Base-by-base conservation (phyloP, 345 rosid species). In the Chamaenerion angustifolium region DNA sequence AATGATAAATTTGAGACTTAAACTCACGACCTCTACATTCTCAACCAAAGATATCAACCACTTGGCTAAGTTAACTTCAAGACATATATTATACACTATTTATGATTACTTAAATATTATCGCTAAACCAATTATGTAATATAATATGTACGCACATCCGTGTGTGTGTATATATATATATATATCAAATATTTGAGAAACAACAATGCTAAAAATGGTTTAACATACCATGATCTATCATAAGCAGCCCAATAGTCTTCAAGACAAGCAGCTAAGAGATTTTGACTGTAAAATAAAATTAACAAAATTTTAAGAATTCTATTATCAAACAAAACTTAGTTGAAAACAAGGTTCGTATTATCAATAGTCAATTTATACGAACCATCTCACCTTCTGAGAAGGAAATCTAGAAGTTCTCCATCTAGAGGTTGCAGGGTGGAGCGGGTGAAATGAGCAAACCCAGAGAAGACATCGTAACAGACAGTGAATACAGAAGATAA, bases 401-500 rank as follows among this genome's bases (percentile, higher is more conserved):
- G 70, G 70, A 82, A 79, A 42, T 69, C 64, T 40, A 74, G 62
- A 64, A 72, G 63, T 56, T 67, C 68, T 45, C 77, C 60, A 67
- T 76, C 70, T 12, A 82, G 55, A 23, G 79, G 71, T 46, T 68
- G 76, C 62, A 71, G 77, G 45, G 71, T 59, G 16, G 83, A 78
- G 40, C 76, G 75, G 64, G 68, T 66, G 58, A 78, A 78, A 72
- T 76, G 79, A 41, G 85, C 90, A 43, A 78, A 76, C 47, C 83
- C 90, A 11, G 81, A 82, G 66, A 76, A 82, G 59, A 76, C 77
- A 46, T 82, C 85, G 64, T 82, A 79, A 71, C 90, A 76, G 65
- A 69, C 65, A 21, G 85, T 71, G 55, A 78, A 79, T 25, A 79
- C 70, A 12, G 68, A 52, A n/a, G 77, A 79, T 19, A 82, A 59